Evolutionary conservation across 345 rosid species (phyloP), one percentile per base, ranked within the genome.

Genomic region (Aurinia saxatilis): DNA sequence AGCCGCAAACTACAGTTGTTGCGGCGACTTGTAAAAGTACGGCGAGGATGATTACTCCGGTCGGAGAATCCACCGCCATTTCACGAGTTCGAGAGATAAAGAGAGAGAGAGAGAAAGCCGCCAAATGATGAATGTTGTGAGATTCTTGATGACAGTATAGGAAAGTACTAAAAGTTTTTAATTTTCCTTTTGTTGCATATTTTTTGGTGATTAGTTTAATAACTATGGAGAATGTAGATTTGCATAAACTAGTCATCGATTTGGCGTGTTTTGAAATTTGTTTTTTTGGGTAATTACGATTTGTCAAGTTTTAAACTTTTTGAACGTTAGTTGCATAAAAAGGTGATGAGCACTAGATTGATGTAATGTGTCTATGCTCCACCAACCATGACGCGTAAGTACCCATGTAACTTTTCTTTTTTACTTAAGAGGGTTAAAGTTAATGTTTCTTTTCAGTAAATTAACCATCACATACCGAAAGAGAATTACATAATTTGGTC

Each of bases 81-180:
- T 18, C 73, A 52, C 49, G 49, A 53, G 62, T 59, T 38, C 65
- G 65, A 66, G 57, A 31, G 66, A 19, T 52, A 50, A 15, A 29
- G 29, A 62, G 39, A 25, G 37, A 58, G 21, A 50, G 6, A 52
- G 40, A 52, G 53, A 70, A 35, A 63, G 59, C 57, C 74, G 74
- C 61, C 68, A 70, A 62, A n/a, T 46, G 50, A 62, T 27, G 31
- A 57, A 69, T 57, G 68, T 61, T 69, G 57, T 29, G 73, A 53
- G 54, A 67, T 69, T 69, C 67, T n/a, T 62, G 73, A 53, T 70
- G 74, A 60, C 73, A 62, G 57, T 23, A n/a, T n/a, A n/a, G n/a
- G n/a, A 23, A 23, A 23, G 27, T 27, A 37, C 18, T 61, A 61
- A 61, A 53, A 23, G 27, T 23, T 23, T 23, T 23, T 5, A 23